Percentiles rank a stretch among this genome's conserved stretches.
Evolutionary conservation across 23 red algal species (phyloP).

Genomic region (Cyanidioschyzon merolae): DNA sequence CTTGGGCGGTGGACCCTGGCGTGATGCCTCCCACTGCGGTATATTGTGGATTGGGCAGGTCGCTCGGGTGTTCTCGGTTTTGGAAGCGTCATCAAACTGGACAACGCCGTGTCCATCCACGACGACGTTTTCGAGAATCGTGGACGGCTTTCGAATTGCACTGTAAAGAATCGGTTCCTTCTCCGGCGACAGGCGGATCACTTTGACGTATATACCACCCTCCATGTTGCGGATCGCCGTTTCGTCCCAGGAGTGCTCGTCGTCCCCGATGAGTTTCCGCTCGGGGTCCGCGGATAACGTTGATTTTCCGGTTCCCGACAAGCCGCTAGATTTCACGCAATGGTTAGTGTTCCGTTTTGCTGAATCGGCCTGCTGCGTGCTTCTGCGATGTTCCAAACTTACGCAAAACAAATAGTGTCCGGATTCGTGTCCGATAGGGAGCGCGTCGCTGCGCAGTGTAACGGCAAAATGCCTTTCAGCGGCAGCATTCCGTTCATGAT

Average conservation of each 20-base stretch:
- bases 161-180: constrained; percentile 30
- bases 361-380: background rate
- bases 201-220: constrained; percentile 44
- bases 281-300: constrained; percentile 32
- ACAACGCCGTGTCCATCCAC: background rate
- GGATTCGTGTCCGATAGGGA: background rate
- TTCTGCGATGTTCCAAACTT: background rate
- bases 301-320: constrained; percentile 44
- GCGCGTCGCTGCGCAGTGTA: constrained; percentile 38
- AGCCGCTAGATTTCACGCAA: background rate
- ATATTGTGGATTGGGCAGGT: constrained; percentile 27
- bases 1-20: constrained; percentile 21
- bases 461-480: constrained; percentile 7
- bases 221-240: constrained; percentile 35
- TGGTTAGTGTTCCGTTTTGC: background rate
- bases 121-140: constrained; percentile 40
- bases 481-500: constrained; percentile 28
- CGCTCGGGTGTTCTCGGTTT: constrained; percentile 33
- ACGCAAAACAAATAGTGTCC: constrained; percentile 27
- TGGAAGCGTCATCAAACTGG: constrained; percentile 26
- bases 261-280: constrained; percentile 42
- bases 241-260: constrained; percentile 39
- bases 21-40: constrained; percentile 23
- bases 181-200: constrained; percentile 25
- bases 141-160: constrained; percentile 15